Evolutionary conservation across 2,329 filamentous ascomycete genomes (phyloP), one percentile per base, ranked within the genome.

Genomic region (Chaetomiaceae sp.): DNA sequence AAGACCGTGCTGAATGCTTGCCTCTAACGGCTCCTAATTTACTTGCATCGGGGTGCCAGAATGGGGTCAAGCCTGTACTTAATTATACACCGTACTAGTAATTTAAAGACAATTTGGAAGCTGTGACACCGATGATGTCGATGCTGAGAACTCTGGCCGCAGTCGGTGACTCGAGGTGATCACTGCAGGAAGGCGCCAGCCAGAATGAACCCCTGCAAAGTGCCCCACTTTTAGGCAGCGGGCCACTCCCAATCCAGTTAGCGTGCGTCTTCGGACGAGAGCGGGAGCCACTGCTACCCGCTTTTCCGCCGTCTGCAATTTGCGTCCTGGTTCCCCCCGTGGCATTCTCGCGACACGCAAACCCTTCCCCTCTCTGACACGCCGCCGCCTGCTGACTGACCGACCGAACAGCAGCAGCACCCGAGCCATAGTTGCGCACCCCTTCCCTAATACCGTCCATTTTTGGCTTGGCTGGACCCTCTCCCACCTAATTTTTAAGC

Each of bases 281-380:
- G 32, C 15, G 19, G 39, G 43, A 40, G 35, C 52, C 54, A 51
- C 49, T 46, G 32, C 41, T 43, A 35, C 49, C 52, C 49, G 48
- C 51, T 50, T 47, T 50, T 52, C 33, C 32, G 39, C 24, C 29
- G 2, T 45, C 30, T 48, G 39, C 47, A 52, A 51, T 50, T 52
- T 52, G 43, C 43, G 38, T 42, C 37, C 32, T 45, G 49, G 47
- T 36, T 9, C 22, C n/a, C 41, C 45, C 49, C 49, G 52, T 56
- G 50, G 52, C 49, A 51, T 55, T 56, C 48, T 56, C 50, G 49
- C 54, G 47, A 55, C 50, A 35, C 51, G 48, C 52, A 49, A 52
- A 55, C 42, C 47, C 43, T 50, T 39, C 48, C 40, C 36, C 44
- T 51, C 47, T 52, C 48, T 47, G 38, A 48, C 48, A 54, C 51